These are phyloP conservation scores for Aureobasidium sp. DNA, from an alignment of 2,329 filamentous ascomycete species.

Conservation along the genomic window DNA sequence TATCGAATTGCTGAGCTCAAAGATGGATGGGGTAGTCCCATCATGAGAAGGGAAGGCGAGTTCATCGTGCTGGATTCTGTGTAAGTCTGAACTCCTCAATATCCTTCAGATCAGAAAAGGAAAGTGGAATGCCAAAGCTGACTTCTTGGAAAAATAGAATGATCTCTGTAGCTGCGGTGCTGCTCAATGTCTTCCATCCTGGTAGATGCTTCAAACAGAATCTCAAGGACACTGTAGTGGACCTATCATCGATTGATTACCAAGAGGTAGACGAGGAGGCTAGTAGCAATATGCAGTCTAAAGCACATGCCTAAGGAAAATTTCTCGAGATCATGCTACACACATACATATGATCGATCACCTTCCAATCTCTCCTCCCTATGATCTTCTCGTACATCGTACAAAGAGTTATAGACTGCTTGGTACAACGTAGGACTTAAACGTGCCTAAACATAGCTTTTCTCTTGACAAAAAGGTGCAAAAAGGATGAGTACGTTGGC, in stretches of 20 bases:
- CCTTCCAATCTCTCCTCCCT: too few relatives aligned
- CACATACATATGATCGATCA: too few relatives aligned
- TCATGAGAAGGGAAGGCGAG: conserved; percentile 15
- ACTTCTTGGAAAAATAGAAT: not conserved
- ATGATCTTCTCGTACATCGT: not conserved
- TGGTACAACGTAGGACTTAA: too few relatives aligned
- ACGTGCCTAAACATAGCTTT: too few relatives aligned
- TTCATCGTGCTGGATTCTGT: conserved; percentile 17
- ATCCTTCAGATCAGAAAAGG: too few relatives aligned
- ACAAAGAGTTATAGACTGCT: too few relatives aligned
- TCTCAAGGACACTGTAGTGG: not conserved
- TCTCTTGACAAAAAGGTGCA: too few relatives aligned
- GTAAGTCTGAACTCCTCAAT: not conserved
- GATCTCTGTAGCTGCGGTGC: conserved; percentile 18
- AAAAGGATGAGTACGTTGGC: too few relatives aligned
- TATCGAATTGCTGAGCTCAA: conserved; percentile 23
- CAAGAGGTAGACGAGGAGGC: not conserved
- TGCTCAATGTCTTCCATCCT: conserved; percentile 25
- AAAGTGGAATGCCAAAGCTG: not conserved
- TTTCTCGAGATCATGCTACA: too few relatives aligned
- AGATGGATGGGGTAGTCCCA: conserved; percentile 15
- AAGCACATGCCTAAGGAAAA: not conserved
- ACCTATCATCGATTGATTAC: not conserved
- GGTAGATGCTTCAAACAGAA: conserved; percentile 20
- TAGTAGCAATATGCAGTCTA: not conserved